Evolutionary conservation across 352 stramenopile species (phyloP).

Genomic region (Phytophthora tentaculata): DNA sequence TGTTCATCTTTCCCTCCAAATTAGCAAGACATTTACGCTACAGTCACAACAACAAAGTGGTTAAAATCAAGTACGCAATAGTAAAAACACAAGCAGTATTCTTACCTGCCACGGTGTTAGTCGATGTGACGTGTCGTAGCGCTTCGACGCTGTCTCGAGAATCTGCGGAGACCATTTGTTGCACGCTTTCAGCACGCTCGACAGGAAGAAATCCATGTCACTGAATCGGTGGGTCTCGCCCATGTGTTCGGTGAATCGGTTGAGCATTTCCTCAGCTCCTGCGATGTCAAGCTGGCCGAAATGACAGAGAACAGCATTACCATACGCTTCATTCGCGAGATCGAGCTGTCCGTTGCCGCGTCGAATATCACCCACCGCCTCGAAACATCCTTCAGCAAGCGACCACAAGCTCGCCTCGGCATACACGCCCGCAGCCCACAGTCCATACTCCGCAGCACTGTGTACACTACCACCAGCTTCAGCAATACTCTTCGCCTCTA

Average conservation of each 20-base stretch:
- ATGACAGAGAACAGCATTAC: constrained; percentile 65
- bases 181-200: constrained; percentile 61
- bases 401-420: constrained; percentile 60
- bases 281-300: constrained; percentile 62
- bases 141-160: constrained; percentile 55
- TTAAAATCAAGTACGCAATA: background rate
- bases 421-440: constrained; percentile 59
- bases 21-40: constrained; percentile 65
- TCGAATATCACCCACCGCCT: constrained; percentile 59
- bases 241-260: constrained; percentile 45
- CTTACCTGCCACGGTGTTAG: constrained; percentile 74
- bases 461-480: constrained; percentile 60
- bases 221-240: constrained; percentile 38
- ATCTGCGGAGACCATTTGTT: constrained; percentile 62
- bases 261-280: constrained; percentile 59
- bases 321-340: constrained; percentile 60
- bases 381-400: constrained; percentile 60
- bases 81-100: background rate
- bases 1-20: constrained; percentile 56
- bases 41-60: constrained; percentile 1
- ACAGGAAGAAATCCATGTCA: constrained; percentile 65
- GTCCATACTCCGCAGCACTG: constrained; percentile 54
- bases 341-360: constrained; percentile 40
- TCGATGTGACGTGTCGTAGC: constrained; percentile 49
- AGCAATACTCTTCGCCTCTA: constrained; percentile 59